Evolutionary conservation across 2,329 filamentous ascomycete species (phyloP), one percentile per base, ranked within the genome.

Genomic region (Chaetomium sp.): DNA sequence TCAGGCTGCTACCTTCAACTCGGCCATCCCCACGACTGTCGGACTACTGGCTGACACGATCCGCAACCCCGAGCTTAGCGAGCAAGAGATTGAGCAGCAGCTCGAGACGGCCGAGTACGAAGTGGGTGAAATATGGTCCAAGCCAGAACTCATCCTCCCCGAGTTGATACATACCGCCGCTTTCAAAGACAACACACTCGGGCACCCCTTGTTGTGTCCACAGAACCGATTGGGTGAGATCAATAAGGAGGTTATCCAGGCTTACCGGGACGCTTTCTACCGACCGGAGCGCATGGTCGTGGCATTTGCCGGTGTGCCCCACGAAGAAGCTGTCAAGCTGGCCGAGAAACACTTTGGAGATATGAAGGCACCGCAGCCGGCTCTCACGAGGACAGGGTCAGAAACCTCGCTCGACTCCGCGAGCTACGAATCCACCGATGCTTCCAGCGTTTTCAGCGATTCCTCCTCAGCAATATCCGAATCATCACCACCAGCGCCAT

Each of bases 1-100:
- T 76, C 94, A 99, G 72, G 89, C 91, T 1, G 94, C 94, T 33
- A 96, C 91, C 35, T 99, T 99, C 81, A 99, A 99, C 76, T 87
- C 86, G 33, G 87, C 90, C 14, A 91, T 99, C 7, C 86, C 89
- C 6, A 84, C 84, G 7, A 90, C 92, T 10, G 82, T 95, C 32
- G 89, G 80, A 35, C 74, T 99, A 14, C 81, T 99, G 42, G 92
- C 94, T 57, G 94, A 99, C 71, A 97, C 94, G 36, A 95, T 99
- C 60, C 87, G 90, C 56, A 82, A 95, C 62, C 90, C 94, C 5
- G 72, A 80, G 54, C 87, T 97, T 62, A 95, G 89, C 7, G 87
- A 95, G 33, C 84, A 89, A 19, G 94, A 99, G 72, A 88, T 99
- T 0, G 74, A 80, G 19, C 84, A 91, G 69, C 94, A 99, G 74